These are phyloP conservation scores for Entomortierella chlamydospora DNA, from an alignment of 192 early-diverging fungal species.

Conservation along the genomic window DNA sequence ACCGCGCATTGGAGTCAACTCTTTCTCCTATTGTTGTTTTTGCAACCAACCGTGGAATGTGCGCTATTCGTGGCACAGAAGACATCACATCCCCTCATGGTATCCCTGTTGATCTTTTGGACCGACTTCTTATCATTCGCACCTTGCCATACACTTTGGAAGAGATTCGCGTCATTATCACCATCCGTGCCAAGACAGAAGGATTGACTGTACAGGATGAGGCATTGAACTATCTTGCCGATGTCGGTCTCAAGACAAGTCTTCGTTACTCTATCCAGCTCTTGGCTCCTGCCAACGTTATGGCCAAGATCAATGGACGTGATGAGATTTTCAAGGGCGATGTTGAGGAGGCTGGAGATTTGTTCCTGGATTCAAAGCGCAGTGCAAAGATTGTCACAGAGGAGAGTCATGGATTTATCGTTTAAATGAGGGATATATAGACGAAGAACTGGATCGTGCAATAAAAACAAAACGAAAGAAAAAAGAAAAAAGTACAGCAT, in stretches of 20 bases:
- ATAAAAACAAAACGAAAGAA: neutral
- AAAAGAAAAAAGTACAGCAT: neutral
- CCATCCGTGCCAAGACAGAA: slow-evolving; percentile 95
- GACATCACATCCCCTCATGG: slow-evolving; percentile 89
- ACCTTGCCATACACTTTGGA: slow-evolving; percentile 92
- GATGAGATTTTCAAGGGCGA: slow-evolving; percentile 86
- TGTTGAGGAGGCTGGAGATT: slow-evolving; percentile 83
- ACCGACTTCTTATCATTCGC: slow-evolving; percentile 96
- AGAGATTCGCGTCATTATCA: slow-evolving; percentile 90
- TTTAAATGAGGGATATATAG: no score
- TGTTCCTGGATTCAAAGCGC: slow-evolving; percentile 92
- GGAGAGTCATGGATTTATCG: slow-evolving; percentile 48
- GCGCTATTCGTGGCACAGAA: slow-evolving; percentile 81
- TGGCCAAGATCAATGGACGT: slow-evolving; percentile 88
- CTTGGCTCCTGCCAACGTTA: slow-evolving; percentile 89
- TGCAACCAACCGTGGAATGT: slow-evolving; percentile 97
- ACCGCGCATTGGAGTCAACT: slow-evolving; percentile 95
- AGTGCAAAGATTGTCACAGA: slow-evolving; percentile 79
- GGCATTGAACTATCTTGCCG: slow-evolving; percentile 81
- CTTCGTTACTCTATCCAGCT: slow-evolving; percentile 96
- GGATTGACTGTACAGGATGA: slow-evolving; percentile 82
- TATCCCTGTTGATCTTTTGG: slow-evolving; percentile 95
- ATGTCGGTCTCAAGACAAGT: slow-evolving; percentile 89
- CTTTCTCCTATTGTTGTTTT: slow-evolving; percentile 98
- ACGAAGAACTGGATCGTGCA: neutral